Conservation (phyloP, 129 eudicot species). For the Cynara cardunculus region DNA sequence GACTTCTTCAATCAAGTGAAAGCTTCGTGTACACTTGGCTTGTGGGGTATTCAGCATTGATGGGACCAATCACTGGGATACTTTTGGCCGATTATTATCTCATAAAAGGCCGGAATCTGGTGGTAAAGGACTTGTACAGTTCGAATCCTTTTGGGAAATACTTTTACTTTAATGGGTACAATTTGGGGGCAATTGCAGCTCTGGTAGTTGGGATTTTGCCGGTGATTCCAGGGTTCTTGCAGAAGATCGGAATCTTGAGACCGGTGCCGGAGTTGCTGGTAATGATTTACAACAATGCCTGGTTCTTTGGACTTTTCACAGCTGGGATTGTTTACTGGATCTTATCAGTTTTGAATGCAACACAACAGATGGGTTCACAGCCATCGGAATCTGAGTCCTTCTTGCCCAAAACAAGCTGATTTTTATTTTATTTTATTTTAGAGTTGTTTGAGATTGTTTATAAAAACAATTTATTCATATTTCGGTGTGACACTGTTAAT, state of each 20-base stretch:
- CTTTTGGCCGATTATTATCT: constrained; percentile 77
- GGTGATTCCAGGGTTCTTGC: constrained; percentile 85
- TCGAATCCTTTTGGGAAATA: constrained; percentile 56
- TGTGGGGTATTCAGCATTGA: constrained; percentile 77
- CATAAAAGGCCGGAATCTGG: constrained; percentile 37
- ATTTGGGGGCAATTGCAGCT: constrained; percentile 67
- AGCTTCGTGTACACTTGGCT: constrained; percentile 97
- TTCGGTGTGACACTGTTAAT: too few species aligned
- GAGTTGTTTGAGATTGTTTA: too few species aligned
- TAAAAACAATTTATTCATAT: too few species aligned
- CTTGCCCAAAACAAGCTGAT: constrained; percentile 33
- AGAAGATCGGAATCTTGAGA: constrained; percentile 56
- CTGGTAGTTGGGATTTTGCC: constrained; percentile 72
- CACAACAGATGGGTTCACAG: constrained; percentile 7
- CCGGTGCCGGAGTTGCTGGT: constrained; percentile 33
- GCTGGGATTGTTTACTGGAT: constrained; percentile 64
- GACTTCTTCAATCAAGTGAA: constrained; percentile 86
- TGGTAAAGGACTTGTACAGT: constrained; percentile 52
- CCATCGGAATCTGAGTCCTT: constrained; percentile 46
- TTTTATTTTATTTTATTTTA: neutral
- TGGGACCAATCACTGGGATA: constrained; percentile 87
- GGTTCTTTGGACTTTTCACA: constrained; percentile 73
- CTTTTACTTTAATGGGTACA: constrained; percentile 62
- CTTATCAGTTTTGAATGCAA: constrained; percentile 32
- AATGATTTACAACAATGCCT: constrained; percentile 73